These are phyloP conservation scores for Peniophora sp. DNA, from an alignment of 1,284 basidiomycete genomes.

Conservation along the genomic window DNA sequence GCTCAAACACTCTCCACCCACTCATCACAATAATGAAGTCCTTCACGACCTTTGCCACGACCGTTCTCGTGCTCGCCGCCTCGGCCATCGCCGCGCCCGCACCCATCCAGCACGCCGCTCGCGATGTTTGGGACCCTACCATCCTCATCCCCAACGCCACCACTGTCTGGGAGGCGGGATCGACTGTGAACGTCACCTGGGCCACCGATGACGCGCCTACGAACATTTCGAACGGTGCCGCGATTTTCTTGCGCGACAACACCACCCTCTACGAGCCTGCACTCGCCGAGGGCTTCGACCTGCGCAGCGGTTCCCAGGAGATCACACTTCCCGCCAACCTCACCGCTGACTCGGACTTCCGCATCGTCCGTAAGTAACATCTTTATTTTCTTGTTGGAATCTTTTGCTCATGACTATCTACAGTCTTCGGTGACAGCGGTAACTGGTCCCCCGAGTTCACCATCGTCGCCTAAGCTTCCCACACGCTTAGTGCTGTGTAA, in stretches of 20 bases:
- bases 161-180: conserved; percentile 18
- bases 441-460: conserved; percentile 31
- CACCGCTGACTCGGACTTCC: conserved; percentile 14
- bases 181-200: conserved; percentile 20
- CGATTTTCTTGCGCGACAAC: conserved; percentile 13
- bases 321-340: conserved; percentile 19
- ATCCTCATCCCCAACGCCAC: conserved; percentile 16
- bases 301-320: conserved; percentile 14
- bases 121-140: conserved; percentile 18
- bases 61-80: conserved; percentile 8
- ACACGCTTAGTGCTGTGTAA: too few species aligned
- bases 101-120: conserved; percentile 9
- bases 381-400: neutral
- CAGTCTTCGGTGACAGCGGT: conserved; percentile 47
- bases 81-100: conserved; percentile 10
- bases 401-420: neutral
- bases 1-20: neutral
- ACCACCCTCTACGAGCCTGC: conserved; percentile 3
- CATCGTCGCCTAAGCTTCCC: conserved; percentile 18
- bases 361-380: conserved; percentile 15
- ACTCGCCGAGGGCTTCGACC: conserved; percentile 16
- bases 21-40: conserved; percentile 8
- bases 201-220: conserved; percentile 15
- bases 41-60: conserved; percentile 1
- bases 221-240: conserved; percentile 17